A percentile compares a stretch with the other conserved stretches of the same genome.
These are phyloP conservation scores for Trichoderma oligosporum DNA, from an alignment of 2,329 filamentous ascomycete genomes.

Conservation along the genomic window DNA sequence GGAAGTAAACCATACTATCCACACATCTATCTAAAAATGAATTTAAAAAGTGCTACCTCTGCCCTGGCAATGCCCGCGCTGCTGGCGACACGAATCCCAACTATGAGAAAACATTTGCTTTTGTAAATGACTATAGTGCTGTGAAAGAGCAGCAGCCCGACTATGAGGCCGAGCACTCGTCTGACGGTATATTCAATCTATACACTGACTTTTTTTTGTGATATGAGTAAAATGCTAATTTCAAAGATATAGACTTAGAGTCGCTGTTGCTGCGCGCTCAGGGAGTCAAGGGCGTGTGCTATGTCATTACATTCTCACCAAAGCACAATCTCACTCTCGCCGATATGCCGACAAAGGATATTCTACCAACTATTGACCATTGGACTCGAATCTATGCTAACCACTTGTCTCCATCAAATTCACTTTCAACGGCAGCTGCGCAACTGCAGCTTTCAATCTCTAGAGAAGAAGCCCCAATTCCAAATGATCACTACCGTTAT, in stretches of 20 bases:
- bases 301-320: conserved; percentile 91
- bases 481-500: conserved; percentile 78
- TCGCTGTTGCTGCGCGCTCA: conserved; percentile 76
- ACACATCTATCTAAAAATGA: not conserved
- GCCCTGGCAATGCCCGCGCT: conserved; percentile 84
- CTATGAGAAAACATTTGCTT: conserved; percentile 84
- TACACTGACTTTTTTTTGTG: fast-evolving
- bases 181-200: conserved; percentile 32
- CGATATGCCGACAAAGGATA: conserved; percentile 74
- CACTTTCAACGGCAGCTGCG: conserved; percentile 47
- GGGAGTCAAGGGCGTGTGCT: conserved; percentile 90
- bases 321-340: conserved; percentile 89
- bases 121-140: conserved; percentile 96
- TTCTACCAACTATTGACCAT: conserved; percentile 77
- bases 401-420: conserved; percentile 70
- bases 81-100: conserved; percentile 82
- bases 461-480: conserved; percentile 38
- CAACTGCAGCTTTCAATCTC: conserved; percentile 39
- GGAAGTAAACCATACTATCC: too few relatives aligned
- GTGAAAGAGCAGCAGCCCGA: conserved; percentile 89
- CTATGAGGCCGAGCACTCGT: conserved; percentile 52
- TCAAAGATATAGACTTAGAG: conserved; percentile 56
- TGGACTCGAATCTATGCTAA: conserved; percentile 89
- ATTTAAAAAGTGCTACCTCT: conserved; percentile 74
- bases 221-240: not conserved